Evolutionary conservation across 352 stramenopile genomes (phyloP).

Genomic region (Halophytophthora batemanensis): DNA sequence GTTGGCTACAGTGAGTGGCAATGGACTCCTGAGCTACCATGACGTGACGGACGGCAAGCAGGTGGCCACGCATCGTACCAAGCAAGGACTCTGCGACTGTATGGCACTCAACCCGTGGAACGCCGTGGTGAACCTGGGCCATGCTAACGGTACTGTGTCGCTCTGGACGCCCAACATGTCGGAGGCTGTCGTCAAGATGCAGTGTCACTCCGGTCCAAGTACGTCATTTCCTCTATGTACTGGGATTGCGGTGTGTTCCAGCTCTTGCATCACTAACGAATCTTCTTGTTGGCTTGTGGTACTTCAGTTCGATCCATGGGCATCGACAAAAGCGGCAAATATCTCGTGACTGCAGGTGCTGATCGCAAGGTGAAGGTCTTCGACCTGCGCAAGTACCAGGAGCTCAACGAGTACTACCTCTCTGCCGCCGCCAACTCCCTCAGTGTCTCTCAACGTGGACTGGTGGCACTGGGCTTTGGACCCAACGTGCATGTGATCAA

Average conservation of each 20-base stretch:
- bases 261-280: not conserved
- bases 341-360: constrained; percentile 95
- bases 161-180: constrained; percentile 96
- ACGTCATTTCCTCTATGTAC: constrained; percentile 35
- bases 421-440: constrained; percentile 83
- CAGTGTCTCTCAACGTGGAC: constrained; percentile 94
- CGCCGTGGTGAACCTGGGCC: constrained; percentile 95
- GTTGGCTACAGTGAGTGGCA: constrained; percentile 93
- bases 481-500: constrained; percentile 92
- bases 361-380: constrained; percentile 97
- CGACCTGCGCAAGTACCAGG: constrained; percentile 96
- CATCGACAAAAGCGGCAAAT: constrained; percentile 91
- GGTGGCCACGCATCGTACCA: constrained; percentile 90
- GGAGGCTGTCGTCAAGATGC: constrained; percentile 95
- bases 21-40: constrained; percentile 92
- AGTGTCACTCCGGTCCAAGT: constrained; percentile 95
- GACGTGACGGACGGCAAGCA: constrained; percentile 95
- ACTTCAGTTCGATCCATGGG: constrained; percentile 84
- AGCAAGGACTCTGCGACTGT: constrained; percentile 89
- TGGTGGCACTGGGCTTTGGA: constrained; percentile 94
- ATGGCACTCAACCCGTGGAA: constrained; percentile 97
- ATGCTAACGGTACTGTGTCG: constrained; percentile 97
- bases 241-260: too few relatives aligned
- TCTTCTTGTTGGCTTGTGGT: constrained; percentile 8
- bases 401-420: constrained; percentile 93